phyloP scores from a whole-genome alignment of 1,284 basidiomycete genomes.

The Naganishia cerealis region DNA sequence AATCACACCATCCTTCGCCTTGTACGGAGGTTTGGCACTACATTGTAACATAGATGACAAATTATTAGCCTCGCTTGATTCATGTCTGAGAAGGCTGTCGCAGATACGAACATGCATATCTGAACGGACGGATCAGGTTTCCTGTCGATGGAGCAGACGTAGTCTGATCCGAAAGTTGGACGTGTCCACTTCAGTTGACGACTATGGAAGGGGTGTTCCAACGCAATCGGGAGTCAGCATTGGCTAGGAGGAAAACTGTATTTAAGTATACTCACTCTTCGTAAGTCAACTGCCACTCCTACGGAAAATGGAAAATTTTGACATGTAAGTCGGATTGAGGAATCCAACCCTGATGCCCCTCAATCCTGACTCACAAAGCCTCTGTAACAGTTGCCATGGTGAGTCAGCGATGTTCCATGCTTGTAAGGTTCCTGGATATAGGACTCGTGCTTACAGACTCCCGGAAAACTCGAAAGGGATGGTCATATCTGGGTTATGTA shows the following conservation, averaged over 20 bases:
- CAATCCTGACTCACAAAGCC: slow-evolving; percentile 37
- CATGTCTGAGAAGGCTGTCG: not conserved
- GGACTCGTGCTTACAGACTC: slow-evolving; percentile 42
- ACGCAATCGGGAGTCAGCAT: slow-evolving; percentile 3
- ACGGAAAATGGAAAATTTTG: not conserved
- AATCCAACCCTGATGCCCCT: not conserved
- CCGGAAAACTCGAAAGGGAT: slow-evolving; percentile 49
- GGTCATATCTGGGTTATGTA: slow-evolving; percentile 50
- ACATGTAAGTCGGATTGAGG: not conserved
- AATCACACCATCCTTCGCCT: slow-evolving; percentile 43
- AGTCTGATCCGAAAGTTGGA: slow-evolving; percentile 45
- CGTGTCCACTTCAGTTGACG: slow-evolving; percentile 51
- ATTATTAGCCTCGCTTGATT: too few species aligned
- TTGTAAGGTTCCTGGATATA: not conserved
- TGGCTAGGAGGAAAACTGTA: not conserved
- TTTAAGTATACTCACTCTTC: slow-evolving; percentile 42
- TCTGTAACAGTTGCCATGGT: slow-evolving; percentile 18
- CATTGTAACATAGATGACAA: not conserved
- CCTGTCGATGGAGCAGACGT: slow-evolving; percentile 50
- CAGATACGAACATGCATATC: slow-evolving; percentile 46
- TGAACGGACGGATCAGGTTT: slow-evolving; percentile 52
- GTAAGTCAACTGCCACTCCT: slow-evolving; percentile 52
- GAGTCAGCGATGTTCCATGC: slow-evolving; percentile 21
- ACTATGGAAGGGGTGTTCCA: slow-evolving; percentile 34
- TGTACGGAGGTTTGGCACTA: slow-evolving; percentile 43